A percentile compares a stretch with the other conserved stretches of the same genome.
Evolutionary conservation across 2,329 filamentous ascomycete genomes (phyloP).

Genomic region (Clarireedia hainanense): DNA sequence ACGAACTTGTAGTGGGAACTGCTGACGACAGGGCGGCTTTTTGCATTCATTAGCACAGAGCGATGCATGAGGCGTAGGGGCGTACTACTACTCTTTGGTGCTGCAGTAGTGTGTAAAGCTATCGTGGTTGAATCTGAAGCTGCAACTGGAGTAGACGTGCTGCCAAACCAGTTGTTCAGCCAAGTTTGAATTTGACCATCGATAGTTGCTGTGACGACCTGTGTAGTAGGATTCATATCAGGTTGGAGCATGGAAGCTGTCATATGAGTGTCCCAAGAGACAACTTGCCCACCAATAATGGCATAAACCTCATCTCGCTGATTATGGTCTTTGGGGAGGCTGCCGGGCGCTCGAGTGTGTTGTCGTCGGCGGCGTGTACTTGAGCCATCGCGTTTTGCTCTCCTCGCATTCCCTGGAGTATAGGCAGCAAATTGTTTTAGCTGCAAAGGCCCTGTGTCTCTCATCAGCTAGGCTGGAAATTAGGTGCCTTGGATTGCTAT

Average conservation of each 20-base stretch:
- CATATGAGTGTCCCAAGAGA: slow-evolving; percentile 19
- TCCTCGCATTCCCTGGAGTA: slow-evolving; percentile 35
- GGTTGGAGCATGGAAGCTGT: slow-evolving; percentile 4
- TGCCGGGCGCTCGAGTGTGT: slow-evolving; percentile 8
- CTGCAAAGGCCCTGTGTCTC: slow-evolving; percentile 48
- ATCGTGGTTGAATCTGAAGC: neutral
- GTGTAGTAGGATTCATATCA: neutral
- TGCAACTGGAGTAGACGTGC: neutral
- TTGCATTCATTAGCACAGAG: neutral
- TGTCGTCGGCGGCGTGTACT: slow-evolving; percentile 19
- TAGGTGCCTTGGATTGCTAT: too few relatives aligned
- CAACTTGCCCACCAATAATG: slow-evolving; percentile 20
- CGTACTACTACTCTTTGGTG: neutral
- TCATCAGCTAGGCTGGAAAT: neutral
- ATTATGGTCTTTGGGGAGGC: slow-evolving; percentile 16
- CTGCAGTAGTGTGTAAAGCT: neutral
- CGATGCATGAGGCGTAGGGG: neutral
- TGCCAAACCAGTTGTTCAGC: slow-evolving; percentile 6
- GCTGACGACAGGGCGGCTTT: neutral
- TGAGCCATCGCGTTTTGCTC: slow-evolving; percentile 30
- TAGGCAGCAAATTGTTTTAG: slow-evolving; percentile 65
- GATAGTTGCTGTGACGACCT: slow-evolving; percentile 1
- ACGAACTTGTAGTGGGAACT: neutral
- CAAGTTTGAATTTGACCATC: slow-evolving; percentile 6
- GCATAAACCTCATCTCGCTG: slow-evolving; percentile 33